phyloP scores from a whole-genome alignment of 495 filamentous ascomycete species.

The Pyrenula massariospora region DNA sequence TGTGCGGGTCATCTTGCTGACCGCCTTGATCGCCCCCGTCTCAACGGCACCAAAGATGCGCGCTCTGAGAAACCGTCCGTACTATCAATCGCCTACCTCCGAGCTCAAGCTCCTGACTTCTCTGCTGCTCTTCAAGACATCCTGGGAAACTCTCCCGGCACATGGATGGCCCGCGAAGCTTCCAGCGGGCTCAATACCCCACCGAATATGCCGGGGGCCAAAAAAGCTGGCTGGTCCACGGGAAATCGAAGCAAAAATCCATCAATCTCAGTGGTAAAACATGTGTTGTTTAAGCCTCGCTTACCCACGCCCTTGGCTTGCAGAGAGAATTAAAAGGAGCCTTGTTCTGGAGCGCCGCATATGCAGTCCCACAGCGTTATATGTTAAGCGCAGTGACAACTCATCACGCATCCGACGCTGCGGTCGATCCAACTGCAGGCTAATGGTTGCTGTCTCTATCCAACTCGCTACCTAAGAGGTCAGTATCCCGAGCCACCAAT shows the following conservation, averaged over 20 bases:
- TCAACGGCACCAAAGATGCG: neutral
- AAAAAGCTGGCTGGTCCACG: neutral
- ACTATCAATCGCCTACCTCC: neutral
- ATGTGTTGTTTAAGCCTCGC: neutral
- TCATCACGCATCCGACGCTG: neutral
- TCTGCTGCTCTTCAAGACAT: no score
- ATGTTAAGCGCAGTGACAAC: neutral
- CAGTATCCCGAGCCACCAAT: neutral
- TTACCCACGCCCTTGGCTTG: neutral
- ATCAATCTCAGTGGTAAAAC: neutral
- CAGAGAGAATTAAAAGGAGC: neutral
- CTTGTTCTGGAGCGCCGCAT: neutral
- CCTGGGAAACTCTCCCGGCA: no score
- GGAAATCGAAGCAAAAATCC: neutral
- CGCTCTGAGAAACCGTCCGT: neutral
- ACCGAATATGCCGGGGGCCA: neutral
- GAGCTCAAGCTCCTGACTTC: neutral
- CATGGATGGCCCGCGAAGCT: neutral
- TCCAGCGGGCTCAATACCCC: neutral
- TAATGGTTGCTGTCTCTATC: neutral
- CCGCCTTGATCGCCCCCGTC: neutral
- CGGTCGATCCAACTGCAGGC: neutral
- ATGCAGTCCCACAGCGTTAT: neutral
- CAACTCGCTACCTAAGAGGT: neutral
- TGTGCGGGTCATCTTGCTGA: neutral